Conservation (phyloP, 495 filamentous ascomycete genomes). For the Aspergillus egyptiacus region DNA sequence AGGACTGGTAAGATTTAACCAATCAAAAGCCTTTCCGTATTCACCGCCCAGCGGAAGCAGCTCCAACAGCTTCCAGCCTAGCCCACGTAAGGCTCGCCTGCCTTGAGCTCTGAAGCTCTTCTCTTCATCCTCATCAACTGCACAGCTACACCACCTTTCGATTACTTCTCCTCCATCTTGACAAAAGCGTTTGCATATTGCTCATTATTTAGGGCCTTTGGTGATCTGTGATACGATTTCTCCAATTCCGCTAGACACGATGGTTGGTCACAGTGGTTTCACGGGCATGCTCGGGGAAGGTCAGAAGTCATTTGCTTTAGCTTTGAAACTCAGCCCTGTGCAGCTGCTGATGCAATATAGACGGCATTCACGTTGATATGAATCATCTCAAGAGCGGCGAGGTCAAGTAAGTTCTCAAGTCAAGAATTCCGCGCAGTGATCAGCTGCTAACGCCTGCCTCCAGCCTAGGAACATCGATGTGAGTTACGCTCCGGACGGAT, state of each 20-base stretch:
- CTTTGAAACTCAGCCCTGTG: not conserved
- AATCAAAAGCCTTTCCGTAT: slow-evolving; percentile 16
- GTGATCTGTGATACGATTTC: not conserved
- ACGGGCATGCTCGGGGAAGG: slow-evolving; percentile 70
- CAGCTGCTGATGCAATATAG: slow-evolving; percentile 43
- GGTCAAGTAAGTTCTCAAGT: slow-evolving; percentile 63
- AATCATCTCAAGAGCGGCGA: slow-evolving; percentile 87
- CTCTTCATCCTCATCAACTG: slow-evolving; percentile 11
- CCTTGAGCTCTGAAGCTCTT: slow-evolving; percentile 30
- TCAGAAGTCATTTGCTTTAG: slow-evolving; percentile 32
- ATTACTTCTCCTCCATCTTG: not conserved
- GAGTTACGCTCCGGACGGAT: slow-evolving; percentile 30
- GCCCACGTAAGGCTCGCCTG: slow-evolving; percentile 24
- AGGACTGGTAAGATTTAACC: slow-evolving; percentile 19
- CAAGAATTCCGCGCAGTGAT: not conserved
- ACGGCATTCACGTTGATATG: slow-evolving; percentile 99
- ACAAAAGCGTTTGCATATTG: not conserved
- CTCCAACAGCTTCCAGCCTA: slow-evolving; percentile 32
- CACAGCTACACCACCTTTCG: slow-evolving; percentile 3
- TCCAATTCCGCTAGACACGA: slow-evolving; percentile 18
- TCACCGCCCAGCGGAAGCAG: slow-evolving; percentile 42
- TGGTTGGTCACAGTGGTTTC: slow-evolving; percentile 43
- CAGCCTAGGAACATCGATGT: slow-evolving; percentile 95
- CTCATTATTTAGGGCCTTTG: not conserved
- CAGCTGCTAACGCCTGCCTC: slow-evolving; percentile 27